phyloP scores from a whole-genome alignment of 2,329 filamentous ascomycete species.

The Apiospora malaysiana region DNA sequence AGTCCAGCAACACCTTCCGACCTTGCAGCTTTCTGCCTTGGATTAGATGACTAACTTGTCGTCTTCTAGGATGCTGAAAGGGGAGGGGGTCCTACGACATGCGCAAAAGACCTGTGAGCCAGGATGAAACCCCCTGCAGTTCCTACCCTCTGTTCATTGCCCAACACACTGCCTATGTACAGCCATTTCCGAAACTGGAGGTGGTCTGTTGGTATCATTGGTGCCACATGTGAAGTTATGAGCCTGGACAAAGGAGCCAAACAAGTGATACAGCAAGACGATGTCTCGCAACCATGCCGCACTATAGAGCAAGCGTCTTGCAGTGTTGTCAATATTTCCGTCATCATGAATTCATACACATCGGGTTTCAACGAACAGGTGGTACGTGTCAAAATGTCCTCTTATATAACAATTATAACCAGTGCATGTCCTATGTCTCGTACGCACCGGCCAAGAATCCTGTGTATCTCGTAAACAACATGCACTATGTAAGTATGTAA shows the following conservation, averaged over 20 bases:
- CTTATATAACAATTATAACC: slow-evolving; percentile 13
- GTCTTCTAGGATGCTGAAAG: neutral
- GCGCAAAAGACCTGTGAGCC: neutral
- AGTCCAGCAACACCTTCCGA: neutral
- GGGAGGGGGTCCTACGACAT: neutral
- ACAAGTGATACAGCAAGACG: neutral
- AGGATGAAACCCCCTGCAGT: too few relatives aligned
- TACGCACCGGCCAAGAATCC: neutral
- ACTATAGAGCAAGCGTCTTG: too few relatives aligned
- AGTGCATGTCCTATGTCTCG: neutral
- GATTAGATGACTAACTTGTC: neutral
- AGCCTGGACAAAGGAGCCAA: neutral
- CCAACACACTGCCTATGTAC: too few relatives aligned
- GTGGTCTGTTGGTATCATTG: neutral
- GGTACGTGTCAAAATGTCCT: neutral
- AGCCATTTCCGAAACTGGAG: neutral
- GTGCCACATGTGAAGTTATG: neutral
- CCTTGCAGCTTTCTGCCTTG: neutral
- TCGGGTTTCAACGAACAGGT: neutral
- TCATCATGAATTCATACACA: too few relatives aligned
- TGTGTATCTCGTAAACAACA: neutral
- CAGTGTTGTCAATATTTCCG: too few relatives aligned
- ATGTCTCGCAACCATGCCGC: neutral
- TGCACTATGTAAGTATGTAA: neutral
- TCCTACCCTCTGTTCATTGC: too few relatives aligned